Conservation (phyloP, 1,284 basidiomycete species). For the Vanrija sp. region DNA sequence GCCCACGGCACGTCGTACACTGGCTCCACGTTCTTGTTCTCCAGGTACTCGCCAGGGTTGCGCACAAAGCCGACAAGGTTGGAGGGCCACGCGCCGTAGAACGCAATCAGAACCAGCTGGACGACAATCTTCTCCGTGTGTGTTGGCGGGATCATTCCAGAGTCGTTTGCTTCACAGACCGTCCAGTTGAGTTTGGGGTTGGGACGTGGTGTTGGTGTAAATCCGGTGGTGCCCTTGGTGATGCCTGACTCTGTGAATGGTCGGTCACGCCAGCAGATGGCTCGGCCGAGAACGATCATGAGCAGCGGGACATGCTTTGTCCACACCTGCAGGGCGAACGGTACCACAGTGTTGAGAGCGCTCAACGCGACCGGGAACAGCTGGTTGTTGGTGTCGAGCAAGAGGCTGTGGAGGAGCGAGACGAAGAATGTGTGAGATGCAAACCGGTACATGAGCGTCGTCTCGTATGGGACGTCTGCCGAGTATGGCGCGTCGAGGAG, state of each 20-base stretch:
- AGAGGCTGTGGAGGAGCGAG: conserved; percentile 24
- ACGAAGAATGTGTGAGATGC: conserved; percentile 23
- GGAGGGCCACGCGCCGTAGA: conserved; percentile 45
- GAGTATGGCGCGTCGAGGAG: conserved; percentile 25
- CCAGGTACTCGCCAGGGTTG: conserved; percentile 37
- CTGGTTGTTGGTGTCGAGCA: conserved; percentile 39
- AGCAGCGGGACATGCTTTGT: conserved; percentile 35
- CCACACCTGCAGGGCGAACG: conserved; percentile 31
- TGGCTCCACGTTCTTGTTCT: conserved; percentile 25
- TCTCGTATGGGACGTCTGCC: conserved; percentile 20
- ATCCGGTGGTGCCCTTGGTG: conserved; percentile 11
- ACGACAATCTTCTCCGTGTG: conserved; percentile 24
- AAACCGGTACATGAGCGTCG: conserved; percentile 27
- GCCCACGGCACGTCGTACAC: conserved; percentile 39
- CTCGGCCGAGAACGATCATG: conserved; percentile 39
- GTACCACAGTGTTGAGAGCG: conserved; percentile 29
- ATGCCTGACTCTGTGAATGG: conserved; percentile 32
- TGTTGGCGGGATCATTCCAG: not conserved
- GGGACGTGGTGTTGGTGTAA: conserved; percentile 31
- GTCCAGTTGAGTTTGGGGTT: conserved; percentile 20
- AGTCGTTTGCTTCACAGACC: conserved; percentile 10
- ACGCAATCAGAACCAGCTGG: conserved; percentile 29
- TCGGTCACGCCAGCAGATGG: conserved; percentile 41
- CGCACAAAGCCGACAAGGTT: conserved; percentile 44
- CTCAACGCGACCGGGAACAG: conserved; percentile 36